Evolutionary conservation across 768 basidiomycete genomes (phyloP), one percentile per base, ranked within the genome.

Genomic region (Scleroderma citrinum): DNA sequence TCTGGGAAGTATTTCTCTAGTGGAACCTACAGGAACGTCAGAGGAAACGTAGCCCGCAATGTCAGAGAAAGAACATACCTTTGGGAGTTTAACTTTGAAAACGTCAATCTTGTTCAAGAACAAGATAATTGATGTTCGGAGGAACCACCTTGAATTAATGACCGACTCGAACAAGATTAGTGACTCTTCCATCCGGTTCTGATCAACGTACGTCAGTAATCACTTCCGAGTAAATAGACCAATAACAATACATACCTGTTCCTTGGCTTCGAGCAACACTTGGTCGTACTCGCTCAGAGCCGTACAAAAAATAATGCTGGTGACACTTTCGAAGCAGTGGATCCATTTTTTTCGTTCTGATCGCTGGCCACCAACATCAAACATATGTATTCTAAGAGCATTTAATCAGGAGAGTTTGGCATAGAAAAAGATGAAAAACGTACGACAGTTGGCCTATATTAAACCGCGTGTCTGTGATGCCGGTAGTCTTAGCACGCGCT

Each of bases 401-500:
- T 19, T 42, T 37, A 34, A 26, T 19, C 5, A 19, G 44, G 17
- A 20, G 16, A 17, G 34, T 0, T 17, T 2, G 7, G 41, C 0
- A 2, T 1, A 0, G 10, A 36, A 5, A 0, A 11, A 19, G 3
- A 5, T 16, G 2, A 19, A 14, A 13, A 3, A 75, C 76, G 49
- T 54, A 82, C 78, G 78, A 77, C 6, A 82, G 62, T 43, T 74
- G 78, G 3, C 85, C 87, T 76, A 88, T 79, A 12, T 72, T 74
- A 50, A 90, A 89, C 59, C 85, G 69, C 6, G 93, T 96, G 69
- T 97, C 93, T 5, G 82, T 84, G 58, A 97, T 94, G 16, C 92
- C 92, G 3, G 87, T 84, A 48, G 84, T 91, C 73, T 94, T 94
- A 50, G 82, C 81, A 55, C 92, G 80, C n/a, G 91, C 90, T 21